Conservation (phyloP, 2,329 filamentous ascomycete species). For the Chaetomiaceae sp. region DNA sequence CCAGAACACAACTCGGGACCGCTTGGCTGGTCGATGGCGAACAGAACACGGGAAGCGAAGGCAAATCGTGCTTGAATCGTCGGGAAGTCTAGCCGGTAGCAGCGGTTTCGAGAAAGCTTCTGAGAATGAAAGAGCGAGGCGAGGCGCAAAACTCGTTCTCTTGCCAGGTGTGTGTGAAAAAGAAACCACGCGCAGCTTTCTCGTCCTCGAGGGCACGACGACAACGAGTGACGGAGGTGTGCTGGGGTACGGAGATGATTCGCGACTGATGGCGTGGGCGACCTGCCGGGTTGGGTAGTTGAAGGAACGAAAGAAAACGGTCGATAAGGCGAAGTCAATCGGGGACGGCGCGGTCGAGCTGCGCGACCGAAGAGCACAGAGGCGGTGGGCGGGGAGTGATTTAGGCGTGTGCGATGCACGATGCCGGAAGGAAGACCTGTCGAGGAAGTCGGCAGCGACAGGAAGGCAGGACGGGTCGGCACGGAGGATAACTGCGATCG, state of each 20-base stretch:
- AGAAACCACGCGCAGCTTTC: neutral
- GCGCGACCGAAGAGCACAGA: neutral
- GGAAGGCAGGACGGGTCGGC: constrained; percentile 14
- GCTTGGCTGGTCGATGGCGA: neutral
- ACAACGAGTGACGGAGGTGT: constrained; percentile 1
- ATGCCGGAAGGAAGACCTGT: neutral
- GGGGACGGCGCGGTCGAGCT: neutral
- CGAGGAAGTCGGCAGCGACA: constrained; percentile 7
- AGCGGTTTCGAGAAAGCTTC: too few species aligned
- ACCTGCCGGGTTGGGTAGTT: neutral
- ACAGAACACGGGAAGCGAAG: neutral
- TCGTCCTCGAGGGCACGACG: neutral
- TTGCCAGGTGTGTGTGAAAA: neutral
- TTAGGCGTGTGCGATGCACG: neutral
- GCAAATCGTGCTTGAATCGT: neutral
- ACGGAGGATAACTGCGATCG: constrained; percentile 17
- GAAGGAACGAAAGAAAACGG: neutral
- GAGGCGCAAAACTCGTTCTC: neutral
- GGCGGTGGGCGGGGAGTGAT: neutral
- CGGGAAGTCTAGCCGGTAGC: neutral
- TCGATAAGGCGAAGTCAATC: neutral
- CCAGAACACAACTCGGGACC: neutral
- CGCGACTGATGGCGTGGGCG: neutral
- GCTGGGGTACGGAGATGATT: neutral
- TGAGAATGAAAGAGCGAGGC: neutral